phyloP scores from a whole-genome alignment of 1,139 yeast genomes.

The Zygotorulaspora mrakii region DNA sequence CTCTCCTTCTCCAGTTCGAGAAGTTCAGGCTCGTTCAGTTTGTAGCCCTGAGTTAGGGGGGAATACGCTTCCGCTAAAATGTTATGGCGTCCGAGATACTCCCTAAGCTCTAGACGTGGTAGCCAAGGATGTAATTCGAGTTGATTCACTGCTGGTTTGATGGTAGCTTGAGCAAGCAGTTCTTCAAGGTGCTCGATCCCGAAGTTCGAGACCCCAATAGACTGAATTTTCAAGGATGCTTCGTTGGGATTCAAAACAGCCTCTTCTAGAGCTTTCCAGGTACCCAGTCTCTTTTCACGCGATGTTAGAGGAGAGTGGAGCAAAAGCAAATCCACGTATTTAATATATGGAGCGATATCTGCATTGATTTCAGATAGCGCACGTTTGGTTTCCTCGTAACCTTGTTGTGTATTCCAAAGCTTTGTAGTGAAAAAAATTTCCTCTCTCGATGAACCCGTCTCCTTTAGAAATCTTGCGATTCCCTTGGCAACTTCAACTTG shows the following conservation, averaged over 20 bases:
- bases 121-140: constrained; percentile 75
- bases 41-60: constrained; percentile 62
- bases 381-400: constrained; percentile 52
- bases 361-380: constrained; percentile 50
- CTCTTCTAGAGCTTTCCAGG: constrained; percentile 61
- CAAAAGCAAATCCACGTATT: constrained; percentile 46
- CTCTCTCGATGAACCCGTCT: constrained; percentile 59
- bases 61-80: constrained; percentile 64
- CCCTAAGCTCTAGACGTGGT: constrained; percentile 58
- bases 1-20: constrained; percentile 30
- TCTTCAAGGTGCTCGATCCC: constrained; percentile 60
- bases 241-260: constrained; percentile 38
- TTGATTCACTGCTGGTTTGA: constrained; percentile 61
- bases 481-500: constrained; percentile 52
- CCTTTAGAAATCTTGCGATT: constrained; percentile 41
- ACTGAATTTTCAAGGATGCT: constrained; percentile 48
- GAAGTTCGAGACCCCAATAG: constrained; percentile 67
- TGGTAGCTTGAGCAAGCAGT: constrained; percentile 48
- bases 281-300: constrained; percentile 46
- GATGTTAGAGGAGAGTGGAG: constrained; percentile 63
- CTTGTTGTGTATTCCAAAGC: constrained; percentile 55
- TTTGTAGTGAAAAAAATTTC: constrained; percentile 74
- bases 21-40: constrained; percentile 48
- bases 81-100: constrained; percentile 48
- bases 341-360: constrained; percentile 45